Evolutionary conservation across 1,284 basidiomycete genomes (phyloP).

Genomic region (Bjerkandera adusta): DNA sequence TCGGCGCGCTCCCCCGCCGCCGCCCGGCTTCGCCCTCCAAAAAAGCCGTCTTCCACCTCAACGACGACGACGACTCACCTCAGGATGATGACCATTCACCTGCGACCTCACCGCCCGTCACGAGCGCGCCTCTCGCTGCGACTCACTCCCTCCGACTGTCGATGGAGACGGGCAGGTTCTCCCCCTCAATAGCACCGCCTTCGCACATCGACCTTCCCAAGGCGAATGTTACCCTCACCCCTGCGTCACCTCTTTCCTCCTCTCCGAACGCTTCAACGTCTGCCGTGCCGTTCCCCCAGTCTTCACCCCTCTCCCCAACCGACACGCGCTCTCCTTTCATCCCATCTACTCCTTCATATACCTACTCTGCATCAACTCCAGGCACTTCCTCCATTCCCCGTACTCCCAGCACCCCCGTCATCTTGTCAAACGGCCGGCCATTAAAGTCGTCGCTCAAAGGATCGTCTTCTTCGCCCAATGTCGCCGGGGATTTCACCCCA

Average conservation of each 20-base stretch:
- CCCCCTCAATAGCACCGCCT: slow-evolving; percentile 26
- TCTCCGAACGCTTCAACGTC: slow-evolving; percentile 23
- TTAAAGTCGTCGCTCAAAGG: slow-evolving; percentile 88
- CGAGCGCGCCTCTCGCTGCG: slow-evolving; percentile 11
- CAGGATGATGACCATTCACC: slow-evolving; percentile 13
- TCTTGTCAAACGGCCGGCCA: slow-evolving; percentile 85
- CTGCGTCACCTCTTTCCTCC: slow-evolving; percentile 10
- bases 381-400: slow-evolving; percentile 25
- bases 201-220: slow-evolving; percentile 24
- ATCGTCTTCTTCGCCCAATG: slow-evolving; percentile 53
- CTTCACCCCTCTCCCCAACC: slow-evolving; percentile 22
- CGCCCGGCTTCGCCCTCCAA: slow-evolving; percentile 24
- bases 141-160: slow-evolving; percentile 25
- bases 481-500: slow-evolving; percentile 47
- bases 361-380: slow-evolving; percentile 16
- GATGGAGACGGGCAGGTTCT: slow-evolving; percentile 31
- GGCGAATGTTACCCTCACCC: neutral
- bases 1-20: slow-evolving; percentile 46
- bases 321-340: slow-evolving; percentile 22
- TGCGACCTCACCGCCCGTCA: slow-evolving; percentile 17
- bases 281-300: slow-evolving; percentile 32
- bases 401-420: slow-evolving; percentile 33
- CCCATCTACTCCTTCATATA: slow-evolving; percentile 14
- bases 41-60: slow-evolving; percentile 20
- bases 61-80: slow-evolving; percentile 31